These are phyloP conservation scores for Aureobasidium sp. DNA, from an alignment of 2,329 filamentous ascomycete species.

Conservation along the genomic window DNA sequence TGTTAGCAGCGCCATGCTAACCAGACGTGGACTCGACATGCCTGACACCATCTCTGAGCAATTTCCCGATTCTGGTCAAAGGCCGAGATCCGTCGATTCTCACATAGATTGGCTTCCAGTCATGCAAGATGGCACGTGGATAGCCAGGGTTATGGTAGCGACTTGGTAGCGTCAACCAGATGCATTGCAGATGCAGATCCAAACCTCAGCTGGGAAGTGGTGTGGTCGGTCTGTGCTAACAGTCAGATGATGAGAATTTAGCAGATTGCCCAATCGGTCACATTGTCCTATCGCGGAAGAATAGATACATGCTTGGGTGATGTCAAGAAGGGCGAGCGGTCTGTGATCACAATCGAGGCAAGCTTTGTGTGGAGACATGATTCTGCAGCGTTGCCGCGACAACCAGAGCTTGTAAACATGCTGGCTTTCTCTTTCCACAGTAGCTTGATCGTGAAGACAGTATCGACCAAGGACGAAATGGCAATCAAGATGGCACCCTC, in stretches of 20 bases:
- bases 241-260: not conserved
- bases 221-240: not conserved
- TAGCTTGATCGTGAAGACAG: not conserved
- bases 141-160: constrained; percentile 4
- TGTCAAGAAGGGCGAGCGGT: not conserved
- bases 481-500: not conserved
- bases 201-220: not conserved
- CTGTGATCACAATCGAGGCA: not conserved
- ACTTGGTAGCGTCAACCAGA: not conserved
- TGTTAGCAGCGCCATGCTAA: not conserved
- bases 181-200: not conserved
- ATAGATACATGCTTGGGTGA: not conserved
- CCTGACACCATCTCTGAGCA: not conserved
- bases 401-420: constrained; percentile 1
- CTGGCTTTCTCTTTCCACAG: not conserved
- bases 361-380: not conserved
- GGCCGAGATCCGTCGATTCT: not conserved
- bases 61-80: not conserved
- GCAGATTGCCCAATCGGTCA: not conserved
- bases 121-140: constrained; percentile 2
- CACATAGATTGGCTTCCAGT: not conserved
- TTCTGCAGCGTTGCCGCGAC: not conserved
- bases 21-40: not conserved
- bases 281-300: not conserved
- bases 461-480: not conserved